Evolutionary conservation across 306 rosid species (phyloP).

Genomic region (Vigna angularis): DNA sequence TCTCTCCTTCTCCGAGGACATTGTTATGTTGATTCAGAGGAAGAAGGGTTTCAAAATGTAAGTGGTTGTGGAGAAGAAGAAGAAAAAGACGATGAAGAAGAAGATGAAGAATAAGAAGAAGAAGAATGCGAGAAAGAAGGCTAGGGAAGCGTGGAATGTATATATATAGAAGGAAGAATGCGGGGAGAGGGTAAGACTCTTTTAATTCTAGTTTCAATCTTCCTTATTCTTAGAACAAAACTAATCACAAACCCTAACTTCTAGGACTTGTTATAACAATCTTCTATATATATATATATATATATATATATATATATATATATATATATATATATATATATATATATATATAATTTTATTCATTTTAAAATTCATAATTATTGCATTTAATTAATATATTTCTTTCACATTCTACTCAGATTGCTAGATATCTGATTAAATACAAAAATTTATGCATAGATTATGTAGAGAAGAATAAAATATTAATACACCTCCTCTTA

Average conservation of each 20-base stretch:
- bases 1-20: constrained; percentile 84
- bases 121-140: constrained; percentile 51
- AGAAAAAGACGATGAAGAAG: constrained; percentile 11
- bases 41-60: constrained; percentile 3
- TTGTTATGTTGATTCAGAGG: constrained; percentile 46
- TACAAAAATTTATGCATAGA: too few species aligned
- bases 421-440: too few species aligned
- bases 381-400: not conserved
- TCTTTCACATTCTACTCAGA: too few species aligned
- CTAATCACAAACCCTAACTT: not conserved
- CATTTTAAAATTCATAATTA: not conserved
- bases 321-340: not conserved
- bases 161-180: constrained; percentile 59
- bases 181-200: constrained; percentile 47
- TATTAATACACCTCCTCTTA: too few species aligned
- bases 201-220: not conserved
- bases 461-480: too few species aligned
- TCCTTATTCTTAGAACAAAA: not conserved
- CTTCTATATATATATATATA: not conserved
- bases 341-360: not conserved
- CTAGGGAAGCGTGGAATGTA: constrained; percentile 29
- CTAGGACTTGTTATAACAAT: not conserved
- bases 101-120: constrained; percentile 44
- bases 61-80: constrained; percentile 37
- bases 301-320: not conserved